Evolutionary conservation across 2,329 filamentous ascomycete genomes (phyloP), one percentile per base, ranked within the genome.

Genomic region (Aspergillus thermomutatus): DNA sequence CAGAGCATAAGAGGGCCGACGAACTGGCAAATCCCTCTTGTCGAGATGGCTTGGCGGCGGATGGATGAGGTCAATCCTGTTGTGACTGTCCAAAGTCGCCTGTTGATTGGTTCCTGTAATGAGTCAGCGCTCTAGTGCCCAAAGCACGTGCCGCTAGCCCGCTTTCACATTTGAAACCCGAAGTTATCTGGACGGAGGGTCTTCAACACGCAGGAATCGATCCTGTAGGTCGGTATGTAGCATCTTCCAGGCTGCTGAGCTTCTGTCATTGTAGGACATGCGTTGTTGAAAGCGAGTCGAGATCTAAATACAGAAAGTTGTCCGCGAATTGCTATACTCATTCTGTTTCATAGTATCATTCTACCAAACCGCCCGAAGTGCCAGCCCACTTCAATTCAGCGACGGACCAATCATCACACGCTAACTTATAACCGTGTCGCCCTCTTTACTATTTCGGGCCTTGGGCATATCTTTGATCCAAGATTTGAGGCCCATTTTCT

Each of bases 41-140:
- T 61, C 60, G 56, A 62, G 55, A 58, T 55, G 43, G 53, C 55
- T 58, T 64, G 56, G 55, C 58, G 54, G 56, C 55, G 58, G 56
- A 54, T 52, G 41, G 59, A 67, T 70, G 66, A 70, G 62, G 63
- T 67, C 68, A 68, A 65, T 62, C 23, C 31, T 37, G 31, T 6
- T 37, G 14, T 37, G 31, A 37, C 31, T 17, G 37, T 4, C 6
- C 19, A 6, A 19, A 31, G 9, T 7, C 48, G 37, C 6, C 14
- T 45, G 3, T 47, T 66, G 59, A 63, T 67, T 68, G 65, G 64
- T 17, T 19, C 23, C 11, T 37, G 31, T 37, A 14, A 37, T 67
- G 59, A 67, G 49, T 69, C 64, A 69, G 57, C 64, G 5, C 14
- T 17, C 17, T n/a, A 21, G 26, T 31, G 41, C 49, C 34, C 8